Evolutionary conservation across 331 rosid species (phyloP).

Genomic region (Spiraea crenata): DNA sequence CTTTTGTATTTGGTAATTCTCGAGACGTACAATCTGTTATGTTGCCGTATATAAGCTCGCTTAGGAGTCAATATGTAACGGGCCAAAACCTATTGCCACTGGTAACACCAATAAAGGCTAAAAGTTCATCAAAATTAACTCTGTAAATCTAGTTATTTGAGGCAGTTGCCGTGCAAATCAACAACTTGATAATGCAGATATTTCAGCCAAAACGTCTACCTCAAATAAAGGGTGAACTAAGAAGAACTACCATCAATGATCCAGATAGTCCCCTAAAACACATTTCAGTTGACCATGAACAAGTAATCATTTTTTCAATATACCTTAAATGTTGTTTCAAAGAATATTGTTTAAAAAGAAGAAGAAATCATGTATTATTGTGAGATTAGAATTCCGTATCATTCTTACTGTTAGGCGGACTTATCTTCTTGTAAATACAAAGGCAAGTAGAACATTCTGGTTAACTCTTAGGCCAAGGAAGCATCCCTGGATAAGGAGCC

Average conservation of each 20-base stretch:
- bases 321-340: background rate
- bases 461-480: constrained; percentile 54
- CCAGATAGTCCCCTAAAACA: background rate
- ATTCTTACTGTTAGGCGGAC: background rate
- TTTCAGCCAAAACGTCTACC: background rate
- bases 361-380: background rate
- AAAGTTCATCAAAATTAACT: no score
- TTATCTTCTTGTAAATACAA: constrained; percentile 2
- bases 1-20: background rate
- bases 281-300: background rate
- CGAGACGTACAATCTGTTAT: background rate
- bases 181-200: background rate
- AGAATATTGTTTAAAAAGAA: background rate
- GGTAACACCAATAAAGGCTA: background rate
- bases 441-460: background rate
- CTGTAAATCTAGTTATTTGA: no score
- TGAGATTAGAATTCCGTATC: constrained; percentile 13
- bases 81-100: background rate
- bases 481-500: constrained; percentile 59
- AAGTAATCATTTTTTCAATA: background rate
- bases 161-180: background rate
- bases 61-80: no score
- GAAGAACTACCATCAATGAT: background rate
- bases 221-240: background rate
- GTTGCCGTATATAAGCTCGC: background rate